These are phyloP conservation scores for Neofusicoccum sp. DNA, from an alignment of 2,329 filamentous ascomycete species.

Conservation along the genomic window DNA sequence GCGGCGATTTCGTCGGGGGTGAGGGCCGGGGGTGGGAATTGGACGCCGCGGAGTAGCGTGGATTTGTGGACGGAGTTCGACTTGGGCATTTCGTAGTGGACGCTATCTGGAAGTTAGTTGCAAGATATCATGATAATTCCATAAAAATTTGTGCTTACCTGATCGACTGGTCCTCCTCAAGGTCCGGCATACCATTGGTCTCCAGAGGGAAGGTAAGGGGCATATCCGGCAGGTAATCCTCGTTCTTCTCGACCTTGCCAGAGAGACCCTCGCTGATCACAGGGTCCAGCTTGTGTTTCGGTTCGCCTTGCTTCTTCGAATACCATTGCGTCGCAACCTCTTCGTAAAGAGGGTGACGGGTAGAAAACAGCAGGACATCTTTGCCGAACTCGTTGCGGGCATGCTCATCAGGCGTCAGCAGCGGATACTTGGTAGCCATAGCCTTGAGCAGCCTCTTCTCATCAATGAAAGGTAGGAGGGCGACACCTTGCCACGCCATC, in stretches of 20 bases:
- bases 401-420: slow-evolving; percentile 72
- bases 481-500: slow-evolving; percentile 96
- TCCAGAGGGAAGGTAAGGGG: slow-evolving; percentile 76
- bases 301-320: slow-evolving; percentile 74
- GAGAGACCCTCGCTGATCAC: slow-evolving; percentile 73
- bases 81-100: slow-evolving; percentile 79
- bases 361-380: slow-evolving; percentile 81
- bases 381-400: slow-evolving; percentile 76
- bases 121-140: background rate
- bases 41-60: slow-evolving; percentile 84
- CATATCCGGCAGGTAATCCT: slow-evolving; percentile 80
- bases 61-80: slow-evolving; percentile 79
- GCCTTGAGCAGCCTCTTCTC: slow-evolving; percentile 80
- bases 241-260: slow-evolving; percentile 78
- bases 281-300: slow-evolving; percentile 71
- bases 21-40: slow-evolving; percentile 68
- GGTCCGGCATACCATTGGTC: slow-evolving; percentile 66
- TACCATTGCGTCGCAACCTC: slow-evolving; percentile 84
- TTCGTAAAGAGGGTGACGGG: slow-evolving; percentile 80
- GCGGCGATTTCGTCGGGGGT: slow-evolving; percentile 73
- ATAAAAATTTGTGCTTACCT: slow-evolving; percentile 58
- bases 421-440: slow-evolving; percentile 77
- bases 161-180: slow-evolving; percentile 84
- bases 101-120: slow-evolving; percentile 51
- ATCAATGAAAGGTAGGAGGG: slow-evolving; percentile 92